Base-by-base conservation (phyloP, 495 filamentous ascomycete species). In the Xylaria nigripes region DNA sequence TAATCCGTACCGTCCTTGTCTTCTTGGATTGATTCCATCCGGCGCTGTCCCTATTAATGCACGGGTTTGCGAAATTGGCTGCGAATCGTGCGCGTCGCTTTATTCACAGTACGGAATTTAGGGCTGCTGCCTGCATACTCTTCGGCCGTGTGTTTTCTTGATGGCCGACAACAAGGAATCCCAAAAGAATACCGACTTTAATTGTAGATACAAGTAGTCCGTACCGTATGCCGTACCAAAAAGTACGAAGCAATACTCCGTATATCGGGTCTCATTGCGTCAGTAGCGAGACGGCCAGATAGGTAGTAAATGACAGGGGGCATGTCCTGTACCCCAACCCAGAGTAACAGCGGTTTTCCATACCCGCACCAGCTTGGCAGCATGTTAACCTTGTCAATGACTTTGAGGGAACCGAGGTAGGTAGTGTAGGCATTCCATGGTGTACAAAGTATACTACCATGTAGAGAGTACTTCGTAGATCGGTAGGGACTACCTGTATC, bases 211-310 rank as follows among this genome's bases (percentile, higher is more conserved):
- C 27, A 30, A 10, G 27, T 30, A 30, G 27, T 30, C 27, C 27
- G 27, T 30, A 30, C n/a, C n/a, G n/a, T n/a, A n/a, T n/a, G n/a
- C n/a, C n/a, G n/a, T n/a, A n/a, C n/a, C n/a, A n/a, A n/a, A n/a
- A n/a, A n/a, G n/a, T n/a, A n/a, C n/a, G n/a, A n/a, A n/a, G n/a
- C n/a, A n/a, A n/a, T n/a, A n/a, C 5, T 5, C 13, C 15, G 32
- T 36, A 2, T 36, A 44, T 54, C 27, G 51, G 51, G 51, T 54
- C 44, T 54, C 51, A 54, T 54, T 54, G 51, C 51, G 44, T 54
- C 44, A 41, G 44, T 48, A 54, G 32, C 34, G 34, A 54, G 36
- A 48, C 18, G 51, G 44, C 34, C n/a, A n/a, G n/a, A n/a, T n/a
- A n/a, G n/a, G n/a, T n/a, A n/a, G n/a, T n/a, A n/a, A 52, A 32